Base-by-base conservation (phyloP, 2,329 filamentous ascomycete genomes). In the Verticillium zaregamsianum region DNA sequence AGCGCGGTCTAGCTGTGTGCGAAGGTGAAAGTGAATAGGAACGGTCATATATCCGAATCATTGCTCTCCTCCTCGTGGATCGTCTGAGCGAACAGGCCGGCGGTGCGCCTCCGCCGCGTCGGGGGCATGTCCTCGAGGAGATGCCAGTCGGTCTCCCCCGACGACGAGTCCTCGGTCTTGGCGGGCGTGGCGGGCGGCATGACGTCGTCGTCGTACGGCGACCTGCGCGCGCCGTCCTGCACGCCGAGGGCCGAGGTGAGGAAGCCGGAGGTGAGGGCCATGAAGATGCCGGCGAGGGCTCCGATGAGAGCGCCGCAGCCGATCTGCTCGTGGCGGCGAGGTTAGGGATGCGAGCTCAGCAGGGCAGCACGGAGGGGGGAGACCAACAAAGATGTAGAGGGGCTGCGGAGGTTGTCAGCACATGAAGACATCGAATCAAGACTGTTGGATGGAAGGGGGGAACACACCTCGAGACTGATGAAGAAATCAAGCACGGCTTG, bases 31-130 rank as follows among this genome's bases (percentile, higher is more conserved):
- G 12, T 17, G 45, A 49, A 25, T 12, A 23, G 23, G n/a, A 25
- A 28, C 28, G 28, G 28, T 68, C 59, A 72, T 55, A 67, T 59
- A 49, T 81, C 82, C 25, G 81, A 86, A 67, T 80, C 80, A 70
- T 90, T 88, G 59, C 89, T 87, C 71, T 92, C 90, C 71, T 90
- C 87, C 72, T 91, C 90, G 62, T 89, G 81, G 64, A 92, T 92
- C 0, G 86, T 90, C 70, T 90, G 86, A 32, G 83, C 81, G 54
- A 90, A 74, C 20, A 91, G 71, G 1, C 83, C 82, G 58, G 78
- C 75, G 5, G 76, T 75, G 57, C 77, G 74, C 59, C 77, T 74
- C 60, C 79, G 73, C 11, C 77, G 72, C 31, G 72, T 73, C 5
- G 73, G 71, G n/a, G 72, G 70, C 14, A 72, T 68, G 37, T 73